Evolutionary conservation across 768 basidiomycete species (phyloP).

Genomic region (Lactifluus echinatus): DNA sequence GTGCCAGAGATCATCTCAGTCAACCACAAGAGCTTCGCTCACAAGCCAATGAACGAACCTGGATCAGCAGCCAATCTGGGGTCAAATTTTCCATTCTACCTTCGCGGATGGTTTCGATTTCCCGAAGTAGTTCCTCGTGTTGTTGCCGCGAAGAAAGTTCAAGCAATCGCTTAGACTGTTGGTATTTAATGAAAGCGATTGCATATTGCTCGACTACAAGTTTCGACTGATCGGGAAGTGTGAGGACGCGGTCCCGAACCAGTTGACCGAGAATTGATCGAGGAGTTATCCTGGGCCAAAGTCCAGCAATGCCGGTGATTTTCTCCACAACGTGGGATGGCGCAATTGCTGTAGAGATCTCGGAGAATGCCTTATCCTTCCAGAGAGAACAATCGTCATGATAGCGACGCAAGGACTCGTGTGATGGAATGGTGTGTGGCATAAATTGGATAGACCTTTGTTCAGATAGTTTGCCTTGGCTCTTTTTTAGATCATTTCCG

Average conservation of each 20-base stretch:
- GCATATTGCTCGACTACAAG: not conserved
- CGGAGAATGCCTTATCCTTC: not conserved
- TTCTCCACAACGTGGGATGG: not conserved
- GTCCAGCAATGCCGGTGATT: not conserved
- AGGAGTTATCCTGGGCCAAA: conserved; percentile 10
- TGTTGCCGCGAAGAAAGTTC: not conserved
- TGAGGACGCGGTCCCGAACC: conserved; percentile 18
- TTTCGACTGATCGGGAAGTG: not conserved
- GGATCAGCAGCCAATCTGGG: conserved; percentile 10
- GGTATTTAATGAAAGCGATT: conserved; percentile 5
- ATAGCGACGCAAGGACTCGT: not conserved
- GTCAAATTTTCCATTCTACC: not conserved
- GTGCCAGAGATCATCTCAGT: not conserved
- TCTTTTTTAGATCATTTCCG: not conserved
- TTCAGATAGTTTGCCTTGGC: not conserved
- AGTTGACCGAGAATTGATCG: conserved; percentile 15
- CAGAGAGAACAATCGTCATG: not conserved
- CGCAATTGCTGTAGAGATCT: not conserved
- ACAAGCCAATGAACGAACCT: not conserved
- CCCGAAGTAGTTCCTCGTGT: not conserved
- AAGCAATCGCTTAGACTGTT: not conserved
- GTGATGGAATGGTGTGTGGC: not conserved
- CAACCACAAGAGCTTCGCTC: too few relatives aligned
- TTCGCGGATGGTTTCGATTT: not conserved
- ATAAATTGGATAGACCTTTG: not conserved